Evolutionary conservation across 306 rosid genomes (phyloP).

Genomic region (Sindora glabra): DNA sequence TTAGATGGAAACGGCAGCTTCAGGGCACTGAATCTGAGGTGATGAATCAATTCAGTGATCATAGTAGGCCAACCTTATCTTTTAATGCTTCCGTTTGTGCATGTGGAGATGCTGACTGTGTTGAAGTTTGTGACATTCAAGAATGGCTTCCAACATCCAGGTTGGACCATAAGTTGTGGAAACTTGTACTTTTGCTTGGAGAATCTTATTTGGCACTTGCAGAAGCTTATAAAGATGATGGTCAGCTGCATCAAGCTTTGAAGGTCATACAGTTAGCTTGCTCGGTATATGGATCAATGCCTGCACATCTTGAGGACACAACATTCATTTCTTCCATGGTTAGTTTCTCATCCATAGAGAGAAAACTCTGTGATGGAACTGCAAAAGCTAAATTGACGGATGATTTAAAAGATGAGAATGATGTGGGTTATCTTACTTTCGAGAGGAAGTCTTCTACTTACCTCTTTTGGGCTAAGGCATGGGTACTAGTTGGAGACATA

Average conservation of each 20-base stretch:
- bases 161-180: constrained; percentile 87
- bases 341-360: constrained; percentile 35
- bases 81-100: constrained; percentile 71
- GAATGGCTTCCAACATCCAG: constrained; percentile 95
- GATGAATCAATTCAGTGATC: constrained; percentile 37
- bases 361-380: constrained; percentile 30
- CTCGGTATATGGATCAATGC: constrained; percentile 97
- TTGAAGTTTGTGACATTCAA: constrained; percentile 93
- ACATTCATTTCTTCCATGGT: constrained; percentile 82
- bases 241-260: constrained; percentile 74
- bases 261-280: constrained; percentile 85
- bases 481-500: constrained; percentile 87
- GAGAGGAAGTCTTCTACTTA: constrained; percentile 68
- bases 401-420: constrained; percentile 30
- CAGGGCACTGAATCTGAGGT: constrained; percentile 61
- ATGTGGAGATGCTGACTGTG: constrained; percentile 92
- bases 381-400: constrained; percentile 25
- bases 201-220: constrained; percentile 95
- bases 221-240: constrained; percentile 79
- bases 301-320: constrained; percentile 78
- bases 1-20: constrained; percentile 87
- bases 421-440: constrained; percentile 25
- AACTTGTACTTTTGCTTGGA: constrained; percentile 92
- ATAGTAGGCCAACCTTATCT: constrained; percentile 42
- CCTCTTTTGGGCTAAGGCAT: constrained; percentile 92